These are phyloP conservation scores for Botryotinia narcissicola DNA, from an alignment of 2,329 filamentous ascomycete species.

Conservation along the genomic window DNA sequence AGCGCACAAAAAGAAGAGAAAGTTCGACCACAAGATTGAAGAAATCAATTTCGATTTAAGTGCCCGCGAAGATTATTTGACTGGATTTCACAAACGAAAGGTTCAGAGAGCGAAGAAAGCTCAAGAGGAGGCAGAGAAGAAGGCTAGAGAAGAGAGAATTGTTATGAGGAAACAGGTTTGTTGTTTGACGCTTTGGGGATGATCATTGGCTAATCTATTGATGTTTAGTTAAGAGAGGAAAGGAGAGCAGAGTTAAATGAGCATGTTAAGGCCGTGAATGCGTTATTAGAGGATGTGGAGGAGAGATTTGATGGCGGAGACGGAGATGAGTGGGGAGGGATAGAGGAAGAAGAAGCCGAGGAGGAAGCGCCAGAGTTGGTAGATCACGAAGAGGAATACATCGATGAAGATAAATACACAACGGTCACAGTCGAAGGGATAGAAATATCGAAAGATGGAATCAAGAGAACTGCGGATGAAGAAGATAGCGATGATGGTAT, in stretches of 20 bases:
- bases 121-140: conserved; percentile 75
- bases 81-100: conserved; percentile 96
- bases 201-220: conserved; percentile 21
- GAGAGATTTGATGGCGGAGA: conserved; percentile 39
- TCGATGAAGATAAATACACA: conserved; percentile 94
- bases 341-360: conserved; percentile 49
- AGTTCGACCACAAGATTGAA: conserved; percentile 56
- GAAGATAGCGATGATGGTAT: conserved; percentile 39
- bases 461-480: conserved; percentile 53
- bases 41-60: conserved; percentile 82
- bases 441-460: conserved; percentile 70
- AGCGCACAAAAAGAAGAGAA: conserved; percentile 65
- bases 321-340: conserved; percentile 41
- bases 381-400: conserved; percentile 87
- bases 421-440: conserved; percentile 93
- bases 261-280: conserved; percentile 75
- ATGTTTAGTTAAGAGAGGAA: conserved; percentile 72
- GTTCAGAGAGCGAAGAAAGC: conserved; percentile 79
- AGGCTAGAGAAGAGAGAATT: conserved; percentile 74
- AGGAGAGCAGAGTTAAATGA: conserved; percentile 77
- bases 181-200: conserved; percentile 1
- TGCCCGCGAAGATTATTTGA: conserved; percentile 83
- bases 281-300: conserved; percentile 42
- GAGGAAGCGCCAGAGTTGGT: conserved; percentile 54
- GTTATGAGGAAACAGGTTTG: conserved; percentile 71